Percentiles rank a stretch among this genome's conserved stretches.
phyloP scores from a whole-genome alignment of 116 monocot species.

The Zostera marina region DNA sequence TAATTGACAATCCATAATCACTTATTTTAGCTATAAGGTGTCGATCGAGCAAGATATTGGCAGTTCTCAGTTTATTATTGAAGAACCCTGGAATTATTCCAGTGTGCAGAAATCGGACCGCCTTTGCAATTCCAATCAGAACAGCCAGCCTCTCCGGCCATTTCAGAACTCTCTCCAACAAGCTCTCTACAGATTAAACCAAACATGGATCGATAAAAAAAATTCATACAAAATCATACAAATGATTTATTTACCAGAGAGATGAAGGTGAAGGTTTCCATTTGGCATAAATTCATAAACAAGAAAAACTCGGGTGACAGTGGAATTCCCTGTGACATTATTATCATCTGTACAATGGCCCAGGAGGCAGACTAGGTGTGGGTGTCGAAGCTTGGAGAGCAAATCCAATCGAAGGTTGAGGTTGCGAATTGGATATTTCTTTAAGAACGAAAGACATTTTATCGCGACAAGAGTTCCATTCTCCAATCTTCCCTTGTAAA shows the following conservation, averaged over 20 bases:
- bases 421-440: conserved; percentile 69
- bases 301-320: conserved; percentile 61
- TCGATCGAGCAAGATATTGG: conserved; percentile 76
- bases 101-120: conserved; percentile 76
- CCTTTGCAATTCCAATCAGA: conserved; percentile 70
- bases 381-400: conserved; percentile 91
- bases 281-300: conserved; percentile 73
- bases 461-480: conserved; percentile 75
- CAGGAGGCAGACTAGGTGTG: conserved; percentile 83
- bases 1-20: conserved; percentile 85
- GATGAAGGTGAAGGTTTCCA: conserved; percentile 50
- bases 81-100: conserved; percentile 87
- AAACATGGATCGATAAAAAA: not conserved
- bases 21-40: conserved; percentile 72
- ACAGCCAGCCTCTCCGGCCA: conserved; percentile 60
- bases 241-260: conserved; percentile 36
- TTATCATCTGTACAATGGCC: conserved; percentile 87
- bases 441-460: conserved; percentile 76
- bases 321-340: conserved; percentile 22
- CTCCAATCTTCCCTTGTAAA: conserved; percentile 86
- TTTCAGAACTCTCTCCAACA: conserved; percentile 45
- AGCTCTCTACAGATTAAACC: conserved; percentile 29
- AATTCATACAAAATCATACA: not conserved
- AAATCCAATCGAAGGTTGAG: conserved; percentile 83
- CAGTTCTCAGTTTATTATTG: conserved; percentile 52